phyloP scores from a whole-genome alignment of 2,329 filamentous ascomycete genomes.

The Fusarium newnesense region DNA sequence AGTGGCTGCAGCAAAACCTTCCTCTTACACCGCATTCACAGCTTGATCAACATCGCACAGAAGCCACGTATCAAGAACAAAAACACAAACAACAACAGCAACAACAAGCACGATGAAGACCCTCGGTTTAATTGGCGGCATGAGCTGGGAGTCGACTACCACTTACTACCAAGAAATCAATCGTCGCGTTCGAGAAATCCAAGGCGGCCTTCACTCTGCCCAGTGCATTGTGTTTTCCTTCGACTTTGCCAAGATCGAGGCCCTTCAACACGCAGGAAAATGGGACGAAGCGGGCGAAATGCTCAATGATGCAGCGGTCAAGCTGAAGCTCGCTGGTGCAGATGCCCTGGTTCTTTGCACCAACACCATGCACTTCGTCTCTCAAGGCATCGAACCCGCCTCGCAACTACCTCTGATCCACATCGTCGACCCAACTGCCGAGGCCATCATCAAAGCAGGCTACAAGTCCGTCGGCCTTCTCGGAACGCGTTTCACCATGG shows the following conservation, averaged over 20 bases:
- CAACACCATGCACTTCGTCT: conserved; percentile 42
- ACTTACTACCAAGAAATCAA: conserved; percentile 44
- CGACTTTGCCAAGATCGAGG: conserved; percentile 40
- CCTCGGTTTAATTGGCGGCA: conserved; percentile 41
- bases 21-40: not conserved
- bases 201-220: conserved; percentile 39
- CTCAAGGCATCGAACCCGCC: conserved; percentile 13
- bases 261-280: conserved; percentile 23
- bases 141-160: conserved; percentile 43
- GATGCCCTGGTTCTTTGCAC: conserved; percentile 40
- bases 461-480: conserved; percentile 29
- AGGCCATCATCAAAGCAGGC: conserved; percentile 17
- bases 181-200: conserved; percentile 31
- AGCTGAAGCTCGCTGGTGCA: conserved; percentile 33
- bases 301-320: conserved; percentile 28
- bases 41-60: not conserved
- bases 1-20: not conserved
- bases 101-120: conserved; percentile 37
- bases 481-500: conserved; percentile 42
- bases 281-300: conserved; percentile 30
- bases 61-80: not conserved
- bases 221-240: conserved; percentile 39
- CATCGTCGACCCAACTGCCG: conserved; percentile 41
- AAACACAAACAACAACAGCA: not conserved
- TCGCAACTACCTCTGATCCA: conserved; percentile 36